Conservation (phyloP, 2,329 filamentous ascomycete species). For the Elsinoe batatas region DNA sequence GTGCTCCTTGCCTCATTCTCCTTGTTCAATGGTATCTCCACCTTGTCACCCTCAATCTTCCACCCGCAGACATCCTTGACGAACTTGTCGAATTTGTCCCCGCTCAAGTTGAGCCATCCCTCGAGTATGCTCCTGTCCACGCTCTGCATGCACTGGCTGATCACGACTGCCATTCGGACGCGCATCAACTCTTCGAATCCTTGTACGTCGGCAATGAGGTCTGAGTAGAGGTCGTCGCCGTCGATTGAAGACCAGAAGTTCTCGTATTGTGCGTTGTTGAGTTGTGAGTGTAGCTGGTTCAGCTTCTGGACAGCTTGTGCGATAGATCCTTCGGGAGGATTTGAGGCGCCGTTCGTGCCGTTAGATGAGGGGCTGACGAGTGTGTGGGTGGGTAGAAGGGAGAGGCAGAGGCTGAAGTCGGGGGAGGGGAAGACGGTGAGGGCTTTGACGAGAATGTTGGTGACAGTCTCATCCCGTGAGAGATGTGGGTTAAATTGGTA, state of each 20-base stretch:
- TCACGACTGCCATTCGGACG: slow-evolving; percentile 76
- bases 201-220: slow-evolving; percentile 84
- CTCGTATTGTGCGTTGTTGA: slow-evolving; percentile 82
- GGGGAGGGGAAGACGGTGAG: slow-evolving; percentile 94
- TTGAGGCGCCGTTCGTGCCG: slow-evolving; percentile 32
- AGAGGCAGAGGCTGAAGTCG: slow-evolving; percentile 87
- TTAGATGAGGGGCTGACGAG: slow-evolving; percentile 48
- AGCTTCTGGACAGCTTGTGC: slow-evolving; percentile 88
- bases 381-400: slow-evolving; percentile 80
- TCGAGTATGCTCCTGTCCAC: slow-evolving; percentile 44
- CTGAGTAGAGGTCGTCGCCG: slow-evolving; percentile 89
- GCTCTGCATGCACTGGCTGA: slow-evolving; percentile 76
- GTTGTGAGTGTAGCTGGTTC: slow-evolving; percentile 69
- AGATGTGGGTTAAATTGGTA: slow-evolving; percentile 99
- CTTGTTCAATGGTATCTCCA: slow-evolving; percentile 80
- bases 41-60: slow-evolving; percentile 57
- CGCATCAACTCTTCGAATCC: slow-evolving; percentile 94
- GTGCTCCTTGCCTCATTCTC: slow-evolving; percentile 97
- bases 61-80: slow-evolving; percentile 59
- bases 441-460: slow-evolving; percentile 97
- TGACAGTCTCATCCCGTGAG: slow-evolving; percentile 90
- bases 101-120: slow-evolving; percentile 39
- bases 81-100: slow-evolving; percentile 40
- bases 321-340: slow-evolving; percentile 49
- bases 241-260: slow-evolving; percentile 90